Base-by-base conservation (phyloP, 2,329 filamentous ascomycete species). In the Diaporthe citri region DNA sequence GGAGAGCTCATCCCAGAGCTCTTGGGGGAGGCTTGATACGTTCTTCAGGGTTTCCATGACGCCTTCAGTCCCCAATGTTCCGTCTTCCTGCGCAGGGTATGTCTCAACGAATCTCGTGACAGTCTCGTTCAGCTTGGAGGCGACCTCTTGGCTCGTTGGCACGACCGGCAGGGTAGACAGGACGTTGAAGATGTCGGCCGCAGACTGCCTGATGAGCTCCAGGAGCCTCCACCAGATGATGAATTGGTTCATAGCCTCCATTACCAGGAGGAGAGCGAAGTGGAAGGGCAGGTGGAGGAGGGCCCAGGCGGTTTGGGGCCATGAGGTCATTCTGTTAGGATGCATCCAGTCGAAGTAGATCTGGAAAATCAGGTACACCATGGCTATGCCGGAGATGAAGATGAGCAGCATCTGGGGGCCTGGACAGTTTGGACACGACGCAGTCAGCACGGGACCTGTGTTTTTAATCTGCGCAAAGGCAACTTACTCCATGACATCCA, bases 271-370 rank as follows among this genome's bases (percentile, higher is more conserved):
- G 43, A 93, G 87, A 8, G 89, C 84, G 2, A 93, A 86, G 77
- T 93, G 91, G 78, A 93, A 90, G 0, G 91, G 91, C 75, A 92
- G 90, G 82, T 93, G 91, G 0, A 90, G 80, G 2, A 85, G 74
- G 0, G 88, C 86, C 90, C 89, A 91, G 71, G 90, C 82, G 69
- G 91, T 89, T 77, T 93, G 92, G 6, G 89, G 87, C 60, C 90
- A 84, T 81, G 86, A 75, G 82, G 89, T 81, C 85, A 87, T 89
- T 43, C 91, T 87, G 75, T 91, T 88, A 69, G 90, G 90, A 79
- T 92, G 91, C 81, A 92, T 90, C 89, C 90, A 93, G 77, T 93
- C 86, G 72, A 93, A 88, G 76, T 88, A 87, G 48, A 86, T 79
- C 71, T 87, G 83, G 78, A 87, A 88, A 69, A 87, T 81, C 59